Evolutionary conservation across 2,329 filamentous ascomycete genomes (phyloP), one percentile per base, ranked within the genome.

Genomic region (Penicillium capsulatum): DNA sequence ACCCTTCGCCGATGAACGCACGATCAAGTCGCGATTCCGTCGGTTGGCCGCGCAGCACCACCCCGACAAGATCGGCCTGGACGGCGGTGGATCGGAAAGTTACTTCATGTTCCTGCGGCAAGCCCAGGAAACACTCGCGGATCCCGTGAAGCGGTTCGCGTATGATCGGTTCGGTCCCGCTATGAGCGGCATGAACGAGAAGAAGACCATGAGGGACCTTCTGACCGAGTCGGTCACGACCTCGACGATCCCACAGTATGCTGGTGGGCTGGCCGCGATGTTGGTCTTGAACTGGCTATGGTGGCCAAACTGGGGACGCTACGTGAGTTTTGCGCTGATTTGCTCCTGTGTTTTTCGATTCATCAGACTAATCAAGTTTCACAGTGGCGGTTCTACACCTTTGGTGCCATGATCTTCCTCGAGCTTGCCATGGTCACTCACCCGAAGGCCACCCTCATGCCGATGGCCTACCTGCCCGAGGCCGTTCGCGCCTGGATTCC

Each of bases 161-260:
- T 96, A 96, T 67, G 88, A 95, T 60, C 81, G 88, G 33, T 89
- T 95, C 61, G 90, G 90, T 0, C 83, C 86, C 1, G 79, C 80
- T 17, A 74, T 90, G 14, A 64, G 83, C 9, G 61, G 63, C 7
- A 91, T 83, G 83, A 61, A 53, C 3, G 61, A 66, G 22, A 47
- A 58, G 31, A 64, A 63, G 44, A 86, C 84, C 0, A 69, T 86
- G 40, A 76, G 76, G 44, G 90, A 95, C 60, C 94, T 79, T 60
- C 71, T 94, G 33, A 70, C 76, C 36, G 71, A 74, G 10, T 89
- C 86, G 38, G 68, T 86, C n/a, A 74, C 57, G 32, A 54, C 61
- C 29, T 38, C 44, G 26, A 50, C 65, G 5, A 13, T 63, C 20
- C 63, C 63, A 24, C 59, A 68, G 42, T 72, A 72, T 47, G 36